phyloP scores from a whole-genome alignment of 345 rosid genomes.

The Salix purpurea region DNA sequence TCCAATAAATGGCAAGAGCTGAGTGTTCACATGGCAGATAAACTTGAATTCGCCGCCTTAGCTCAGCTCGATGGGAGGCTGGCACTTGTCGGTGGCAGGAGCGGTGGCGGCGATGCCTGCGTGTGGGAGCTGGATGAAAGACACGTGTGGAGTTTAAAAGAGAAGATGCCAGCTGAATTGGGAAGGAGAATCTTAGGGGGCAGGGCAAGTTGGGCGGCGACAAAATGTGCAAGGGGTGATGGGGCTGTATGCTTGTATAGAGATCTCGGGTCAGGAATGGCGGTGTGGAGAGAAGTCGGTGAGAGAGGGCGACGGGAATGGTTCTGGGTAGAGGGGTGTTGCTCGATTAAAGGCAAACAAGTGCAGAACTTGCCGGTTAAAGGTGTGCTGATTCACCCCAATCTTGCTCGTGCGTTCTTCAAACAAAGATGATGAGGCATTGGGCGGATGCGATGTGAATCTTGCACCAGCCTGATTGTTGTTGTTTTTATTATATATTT shows the following conservation, averaged over 20 bases:
- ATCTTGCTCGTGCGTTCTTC: conserved; percentile 15
- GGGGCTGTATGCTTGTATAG: conserved; percentile 41
- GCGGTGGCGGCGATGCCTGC: conserved; percentile 17
- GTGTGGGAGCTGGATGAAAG: conserved; percentile 40
- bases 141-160: conserved; percentile 28
- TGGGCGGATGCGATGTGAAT: too few relatives aligned
- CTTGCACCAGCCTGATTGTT: too few relatives aligned
- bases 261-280: conserved; percentile 50
- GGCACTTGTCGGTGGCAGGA: conserved; percentile 35
- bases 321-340: conserved; percentile 48
- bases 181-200: conserved; percentile 29
- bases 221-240: conserved; percentile 40
- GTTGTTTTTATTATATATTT: too few relatives aligned
- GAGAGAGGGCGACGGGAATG: conserved; percentile 42
- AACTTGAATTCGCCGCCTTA: conserved; percentile 41
- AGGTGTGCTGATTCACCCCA: conserved; percentile 42
- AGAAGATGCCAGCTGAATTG: conserved; percentile 36
- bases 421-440: too few relatives aligned
- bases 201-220: conserved; percentile 35
- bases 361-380: conserved; percentile 30
- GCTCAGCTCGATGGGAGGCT: conserved; percentile 22
- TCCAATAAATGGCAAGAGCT: conserved; percentile 44
- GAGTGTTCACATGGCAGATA: conserved; percentile 42
- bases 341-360: conserved; percentile 21
- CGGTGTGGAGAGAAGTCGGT: conserved; percentile 36